Conservation (phyloP, 768 basidiomycete genomes). For the Chalciporus pseudorubinellus region DNA sequence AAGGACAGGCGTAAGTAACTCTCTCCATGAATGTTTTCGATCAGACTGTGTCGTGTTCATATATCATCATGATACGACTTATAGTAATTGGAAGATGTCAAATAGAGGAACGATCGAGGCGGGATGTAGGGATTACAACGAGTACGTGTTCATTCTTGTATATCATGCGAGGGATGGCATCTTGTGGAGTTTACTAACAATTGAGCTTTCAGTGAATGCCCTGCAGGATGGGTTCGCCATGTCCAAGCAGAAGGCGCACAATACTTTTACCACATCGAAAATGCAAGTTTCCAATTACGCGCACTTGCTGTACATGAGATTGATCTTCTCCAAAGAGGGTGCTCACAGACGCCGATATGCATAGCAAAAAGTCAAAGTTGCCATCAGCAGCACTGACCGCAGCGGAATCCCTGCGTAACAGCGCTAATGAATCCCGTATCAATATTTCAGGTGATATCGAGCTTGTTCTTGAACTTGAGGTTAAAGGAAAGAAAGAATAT, state of each 20-base stretch:
- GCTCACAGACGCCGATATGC: background rate
- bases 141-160: background rate
- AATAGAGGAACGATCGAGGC: background rate
- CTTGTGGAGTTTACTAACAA: background rate
- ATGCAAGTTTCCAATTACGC: too few relatives aligned
- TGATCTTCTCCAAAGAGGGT: background rate
- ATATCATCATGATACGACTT: background rate
- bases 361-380: background rate
- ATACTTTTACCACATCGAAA: background rate
- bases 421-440: background rate
- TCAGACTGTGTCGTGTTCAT: background rate
- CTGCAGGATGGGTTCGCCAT: background rate
- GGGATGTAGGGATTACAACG: background rate
- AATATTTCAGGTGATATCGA: background rate
- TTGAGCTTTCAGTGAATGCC: background rate
- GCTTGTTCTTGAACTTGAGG: background rate
- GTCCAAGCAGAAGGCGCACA: background rate
- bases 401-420: background rate
- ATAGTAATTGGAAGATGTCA: background rate
- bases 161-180: background rate
- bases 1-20: background rate
- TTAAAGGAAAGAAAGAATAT: background rate
- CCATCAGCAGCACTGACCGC: too few relatives aligned
- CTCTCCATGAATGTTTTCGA: background rate
- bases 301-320: too few relatives aligned